Base-by-base conservation (phyloP, 208 protist genomes). In the Crithidia thermophila region DNA sequence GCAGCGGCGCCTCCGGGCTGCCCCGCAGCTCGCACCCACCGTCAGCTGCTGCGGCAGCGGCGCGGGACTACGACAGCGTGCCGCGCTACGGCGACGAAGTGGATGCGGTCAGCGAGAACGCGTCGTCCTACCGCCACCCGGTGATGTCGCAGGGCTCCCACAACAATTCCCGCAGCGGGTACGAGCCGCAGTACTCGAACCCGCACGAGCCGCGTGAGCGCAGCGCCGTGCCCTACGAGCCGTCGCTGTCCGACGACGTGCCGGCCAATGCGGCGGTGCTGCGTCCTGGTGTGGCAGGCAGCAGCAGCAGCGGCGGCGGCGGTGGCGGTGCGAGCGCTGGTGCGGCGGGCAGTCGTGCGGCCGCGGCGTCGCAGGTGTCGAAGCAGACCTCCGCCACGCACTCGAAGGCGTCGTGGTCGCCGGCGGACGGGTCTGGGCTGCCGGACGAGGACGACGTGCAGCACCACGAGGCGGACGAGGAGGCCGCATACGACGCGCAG, bases 351-450 rank as follows among this genome's bases (percentile, higher is more conserved):
- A 10, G 16, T 18, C 13, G 7, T 2, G 47, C 21, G 18, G 37
- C 43, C 18, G 16, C 50, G 6, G 51, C 55, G 3, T 61, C 39
- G n/a, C 53, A 60, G 14, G 25, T 39, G 37, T 64, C 58, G 30
- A 64, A 53, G 58, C 43, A 18, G 31, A 64, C 45, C 31, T 64
- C 58, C 0, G 42, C 21, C 2, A 20, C 53, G 43, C 28, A 49
- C 6, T 62, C 56, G 8, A 62, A 49, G 42, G 39, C 56, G 56
- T 62, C 56, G 42, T 64, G 58, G 58, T 64, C 58, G 43, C 58
- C 58, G n/a, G 58, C 58, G 16, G 58, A 64, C 16, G 58, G 43
- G 20, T 21, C 43, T 18, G 51, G 45, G 18, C 43, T 64, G 43
- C 28, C 39, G 14, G 52, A 23, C 18, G 36, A 45, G 1, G 58